These are phyloP conservation scores for Lactifluus volemus DNA, from an alignment of 768 basidiomycete species.

Conservation along the genomic window DNA sequence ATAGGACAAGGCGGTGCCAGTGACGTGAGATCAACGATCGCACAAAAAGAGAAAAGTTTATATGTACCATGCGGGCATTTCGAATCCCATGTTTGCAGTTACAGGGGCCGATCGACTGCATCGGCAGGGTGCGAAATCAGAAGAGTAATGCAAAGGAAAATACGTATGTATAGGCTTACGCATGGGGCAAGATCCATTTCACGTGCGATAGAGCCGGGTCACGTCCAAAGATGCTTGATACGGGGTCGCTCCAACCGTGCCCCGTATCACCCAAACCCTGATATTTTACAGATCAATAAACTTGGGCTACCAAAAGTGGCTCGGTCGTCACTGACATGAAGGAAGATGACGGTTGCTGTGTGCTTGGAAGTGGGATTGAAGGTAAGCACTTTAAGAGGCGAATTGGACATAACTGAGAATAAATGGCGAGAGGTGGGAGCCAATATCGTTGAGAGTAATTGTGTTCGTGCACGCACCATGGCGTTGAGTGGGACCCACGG, in stretches of 20 bases:
- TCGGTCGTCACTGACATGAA: conserved; percentile 56
- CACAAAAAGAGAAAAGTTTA: not conserved
- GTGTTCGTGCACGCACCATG: not conserved
- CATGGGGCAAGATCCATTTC: conserved; percentile 87
- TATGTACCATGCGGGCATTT: conserved; percentile 68
- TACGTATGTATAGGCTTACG: conserved; percentile 37
- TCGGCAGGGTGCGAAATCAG: not conserved
- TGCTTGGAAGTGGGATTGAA: conserved; percentile 47
- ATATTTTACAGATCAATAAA: not conserved
- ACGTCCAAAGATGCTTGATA: conserved; percentile 47
- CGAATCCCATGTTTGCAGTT: conserved; percentile 63
- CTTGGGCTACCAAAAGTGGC: not conserved
- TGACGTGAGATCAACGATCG: not conserved
- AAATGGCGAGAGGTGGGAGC: not conserved
- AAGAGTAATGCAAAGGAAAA: not conserved
- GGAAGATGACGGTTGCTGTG: conserved; percentile 81
- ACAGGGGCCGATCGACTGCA: conserved; percentile 34
- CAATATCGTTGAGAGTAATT: not conserved
- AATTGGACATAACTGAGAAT: conserved; percentile 3
- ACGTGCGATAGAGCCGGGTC: conserved; percentile 56
- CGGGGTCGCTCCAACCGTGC: conserved; percentile 58
- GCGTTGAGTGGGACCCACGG: not conserved
- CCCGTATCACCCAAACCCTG: conserved; percentile 75
- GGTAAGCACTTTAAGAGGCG: not conserved
- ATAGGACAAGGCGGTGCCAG: not conserved